These are phyloP conservation scores for Aspergillus floridensis DNA, from an alignment of 2,329 filamentous ascomycete species.

Conservation along the genomic window DNA sequence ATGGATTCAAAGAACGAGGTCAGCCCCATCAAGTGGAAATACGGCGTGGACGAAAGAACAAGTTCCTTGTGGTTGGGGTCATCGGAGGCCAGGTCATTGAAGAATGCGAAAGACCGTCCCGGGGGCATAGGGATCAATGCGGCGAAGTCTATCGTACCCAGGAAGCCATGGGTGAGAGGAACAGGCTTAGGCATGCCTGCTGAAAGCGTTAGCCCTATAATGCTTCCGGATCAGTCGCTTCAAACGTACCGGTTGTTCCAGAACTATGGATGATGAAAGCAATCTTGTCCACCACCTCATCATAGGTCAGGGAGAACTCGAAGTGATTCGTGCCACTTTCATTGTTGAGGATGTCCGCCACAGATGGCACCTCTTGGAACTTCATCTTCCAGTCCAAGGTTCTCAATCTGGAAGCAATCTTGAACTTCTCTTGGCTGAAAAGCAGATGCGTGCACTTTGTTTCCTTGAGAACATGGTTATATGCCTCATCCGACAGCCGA, in stretches of 20 bases:
- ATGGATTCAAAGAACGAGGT: slow-evolving; percentile 18
- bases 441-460: background rate
- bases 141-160: slow-evolving; percentile 15
- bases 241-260: slow-evolving; percentile 34
- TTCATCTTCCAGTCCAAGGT: background rate
- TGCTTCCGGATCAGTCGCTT: background rate
- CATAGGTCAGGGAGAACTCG: slow-evolving; percentile 16
- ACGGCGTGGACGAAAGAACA: slow-evolving; percentile 20
- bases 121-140: slow-evolving; percentile 13
- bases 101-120: slow-evolving; percentile 14
- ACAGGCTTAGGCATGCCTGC: slow-evolving; percentile 33
- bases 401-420: background rate
- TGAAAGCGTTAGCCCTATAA: slow-evolving; percentile 19
- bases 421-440: background rate
- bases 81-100: slow-evolving; percentile 7
- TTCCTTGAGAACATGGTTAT: background rate
- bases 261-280: slow-evolving; percentile 36
- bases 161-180: slow-evolving; percentile 28
- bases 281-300: slow-evolving; percentile 23
- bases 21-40: slow-evolving; percentile 31
- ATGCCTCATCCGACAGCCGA: slow-evolving; percentile 1
- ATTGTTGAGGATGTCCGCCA: slow-evolving; percentile 7
- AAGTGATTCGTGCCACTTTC: slow-evolving; percentile 12
- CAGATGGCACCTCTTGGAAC: background rate
- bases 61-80: slow-evolving; percentile 10